These are phyloP conservation scores for Pythium myriotylum DNA, from an alignment of 352 stramenopile genomes.

Conservation along the genomic window DNA sequence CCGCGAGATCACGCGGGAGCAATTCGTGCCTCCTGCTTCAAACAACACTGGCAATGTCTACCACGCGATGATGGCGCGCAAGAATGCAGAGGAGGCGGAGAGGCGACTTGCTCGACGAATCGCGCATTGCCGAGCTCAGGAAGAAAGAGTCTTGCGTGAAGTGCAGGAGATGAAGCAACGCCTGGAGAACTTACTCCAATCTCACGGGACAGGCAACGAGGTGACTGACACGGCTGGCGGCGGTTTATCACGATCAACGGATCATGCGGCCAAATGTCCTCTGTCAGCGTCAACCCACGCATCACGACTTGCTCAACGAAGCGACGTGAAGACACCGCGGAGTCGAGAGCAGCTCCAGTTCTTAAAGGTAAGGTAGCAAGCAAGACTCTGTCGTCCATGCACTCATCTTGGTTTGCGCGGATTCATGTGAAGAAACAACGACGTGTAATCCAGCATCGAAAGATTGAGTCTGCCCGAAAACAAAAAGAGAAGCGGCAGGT, in stretches of 20 bases:
- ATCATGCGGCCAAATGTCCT: conserved; percentile 3
- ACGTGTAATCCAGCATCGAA: conserved; percentile 43
- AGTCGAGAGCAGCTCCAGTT: conserved; percentile 58
- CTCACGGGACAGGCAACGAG: neutral
- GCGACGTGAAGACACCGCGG: conserved; percentile 26
- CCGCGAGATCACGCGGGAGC: too few species aligned
- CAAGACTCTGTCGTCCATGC: neutral
- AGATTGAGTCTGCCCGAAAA: conserved; percentile 41
- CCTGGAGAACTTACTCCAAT: conserved; percentile 33
- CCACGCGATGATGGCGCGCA: conserved; percentile 46
- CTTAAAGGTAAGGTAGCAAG: conserved; percentile 34
- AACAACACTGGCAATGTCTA: conserved; percentile 38
- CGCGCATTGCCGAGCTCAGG: conserved; percentile 51
- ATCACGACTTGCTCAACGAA: conserved; percentile 8
- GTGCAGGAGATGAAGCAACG: conserved; percentile 50
- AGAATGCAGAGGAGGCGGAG: conserved; percentile 51
- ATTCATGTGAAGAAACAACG: conserved; percentile 47
- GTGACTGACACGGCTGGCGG: neutral
- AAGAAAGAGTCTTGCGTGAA: conserved; percentile 56
- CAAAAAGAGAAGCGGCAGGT: conserved; percentile 64
- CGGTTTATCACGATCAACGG: neutral
- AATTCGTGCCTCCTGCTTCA: neutral
- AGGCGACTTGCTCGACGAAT: conserved; percentile 54
- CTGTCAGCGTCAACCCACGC: conserved; percentile 16
- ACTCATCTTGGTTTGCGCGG: neutral